Evolutionary conservation across 73 alveolate genomes (phyloP), one percentile per base, ranked within the genome.

Genomic region (Paramecium caudatum): DNA sequence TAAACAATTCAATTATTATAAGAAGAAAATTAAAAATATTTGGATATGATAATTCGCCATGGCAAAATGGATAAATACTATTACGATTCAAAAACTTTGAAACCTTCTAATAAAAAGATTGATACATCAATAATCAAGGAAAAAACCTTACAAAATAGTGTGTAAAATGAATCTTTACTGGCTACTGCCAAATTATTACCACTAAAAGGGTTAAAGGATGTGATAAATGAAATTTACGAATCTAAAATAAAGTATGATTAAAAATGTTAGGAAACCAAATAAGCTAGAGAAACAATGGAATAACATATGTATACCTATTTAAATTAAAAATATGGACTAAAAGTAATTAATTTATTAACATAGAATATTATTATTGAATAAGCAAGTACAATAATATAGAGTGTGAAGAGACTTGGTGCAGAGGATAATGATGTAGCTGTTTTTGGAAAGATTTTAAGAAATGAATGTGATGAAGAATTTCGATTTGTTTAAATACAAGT

Each of bases 391-490:
- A 95, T 97, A 17, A 95, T 97, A 27, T 84, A 94, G 74, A 96
- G 97, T 0, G 96, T 97, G 15, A 96, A 97, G 82, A 91, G 93
- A 39, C 95, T 81, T 85, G 90, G 97, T 7, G 39, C 65, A 4
- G 98, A 96, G 83, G 99, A 97, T 82, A 96, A 97, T 48, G 99
- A 97, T 74, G 94, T 97, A 23, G 92, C 98, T 47, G 94, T 97
- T 47, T 97, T 97, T 91, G 99, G 99, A 1, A 97, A 97, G 82
- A 97, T 97, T 16, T 86, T 97, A 82, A 96, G 98, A 91, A 97
- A 97, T 93, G 99, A 97, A 95, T 96, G 98, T 46, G 99, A 97
- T 94, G 99, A 97, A 92, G 98, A 97, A 82, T 97, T 96, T 82
- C 92, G 98, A 90, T 91, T 95, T 49, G 95, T 94, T 4, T 50